Evolutionary conservation across 257 asterid species (phyloP).

Genomic region (Solanum sitiens): DNA sequence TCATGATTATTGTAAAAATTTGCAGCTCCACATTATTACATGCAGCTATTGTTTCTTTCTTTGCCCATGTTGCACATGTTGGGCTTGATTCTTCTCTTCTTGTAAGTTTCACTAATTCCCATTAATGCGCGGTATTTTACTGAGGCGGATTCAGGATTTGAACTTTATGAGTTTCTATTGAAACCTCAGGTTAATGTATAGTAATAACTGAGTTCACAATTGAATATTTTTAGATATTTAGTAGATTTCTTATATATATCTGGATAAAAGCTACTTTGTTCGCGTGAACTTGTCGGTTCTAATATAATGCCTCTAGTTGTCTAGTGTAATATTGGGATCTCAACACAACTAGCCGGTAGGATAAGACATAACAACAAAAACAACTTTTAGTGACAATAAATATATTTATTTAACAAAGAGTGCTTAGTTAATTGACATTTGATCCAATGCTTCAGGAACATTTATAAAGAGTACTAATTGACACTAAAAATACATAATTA

Average conservation of each 20-base stretch:
- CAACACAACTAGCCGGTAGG: no score
- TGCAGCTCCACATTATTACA: constrained; percentile 69
- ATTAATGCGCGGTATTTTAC: background rate
- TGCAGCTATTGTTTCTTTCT: constrained; percentile 72
- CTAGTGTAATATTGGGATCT: no score
- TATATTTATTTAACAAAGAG: no score
- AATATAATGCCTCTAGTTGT: no score
- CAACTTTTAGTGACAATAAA: no score
- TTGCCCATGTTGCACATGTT: constrained; percentile 54
- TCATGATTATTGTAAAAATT: background rate
- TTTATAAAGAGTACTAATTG: no score
- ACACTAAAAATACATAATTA: no score
- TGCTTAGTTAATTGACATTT: no score
- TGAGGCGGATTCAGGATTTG: background rate
- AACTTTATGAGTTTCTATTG: background rate
- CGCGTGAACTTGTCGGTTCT: no score
- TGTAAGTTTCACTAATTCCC: constrained; percentile 24
- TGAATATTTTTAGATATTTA: background rate
- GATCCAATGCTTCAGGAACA: no score
- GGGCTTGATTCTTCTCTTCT: constrained; percentile 58
- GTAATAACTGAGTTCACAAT: background rate
- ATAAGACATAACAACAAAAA: no score
- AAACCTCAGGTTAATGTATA: background rate
- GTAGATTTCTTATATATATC: background rate
- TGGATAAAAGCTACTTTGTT: no score